phyloP scores from a whole-genome alignment of 805 yeast genomes.

The Middelhovenomyces tepae region DNA sequence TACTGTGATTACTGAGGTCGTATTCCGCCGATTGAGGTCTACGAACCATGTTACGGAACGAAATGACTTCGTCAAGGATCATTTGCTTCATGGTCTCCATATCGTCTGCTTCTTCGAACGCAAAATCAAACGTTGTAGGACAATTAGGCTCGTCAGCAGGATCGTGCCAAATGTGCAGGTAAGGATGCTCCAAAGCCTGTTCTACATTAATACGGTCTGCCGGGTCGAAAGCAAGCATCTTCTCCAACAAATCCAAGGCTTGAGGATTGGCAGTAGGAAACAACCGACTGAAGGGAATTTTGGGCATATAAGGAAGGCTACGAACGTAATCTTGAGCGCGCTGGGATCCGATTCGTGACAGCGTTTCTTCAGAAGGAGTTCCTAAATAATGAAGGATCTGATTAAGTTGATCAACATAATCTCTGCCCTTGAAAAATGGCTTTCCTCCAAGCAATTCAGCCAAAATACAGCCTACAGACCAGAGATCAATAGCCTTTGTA shows the following conservation, averaged over 20 bases:
- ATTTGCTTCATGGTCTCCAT: conserved; percentile 63
- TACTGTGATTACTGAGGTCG: conserved; percentile 9
- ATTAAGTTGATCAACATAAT: conserved; percentile 89
- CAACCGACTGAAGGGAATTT: conserved; percentile 57
- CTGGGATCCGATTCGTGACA: conserved; percentile 65
- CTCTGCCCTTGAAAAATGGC: conserved; percentile 91
- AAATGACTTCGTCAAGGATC: conserved; percentile 71
- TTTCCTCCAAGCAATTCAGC: conserved; percentile 89
- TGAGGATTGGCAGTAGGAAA: conserved; percentile 83
- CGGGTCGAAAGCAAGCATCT: conserved; percentile 84
- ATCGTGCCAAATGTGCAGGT: conserved; percentile 83
- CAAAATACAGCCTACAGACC: conserved; percentile 96
- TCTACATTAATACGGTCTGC: conserved; percentile 74
- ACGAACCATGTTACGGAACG: conserved; percentile 74
- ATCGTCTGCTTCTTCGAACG: conserved; percentile 79
- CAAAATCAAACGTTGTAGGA: conserved; percentile 71
- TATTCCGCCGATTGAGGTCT: conserved; percentile 37
- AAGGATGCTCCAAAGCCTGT: conserved; percentile 84
- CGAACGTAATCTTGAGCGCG: conserved; percentile 90
- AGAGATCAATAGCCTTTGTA: conserved; percentile 91
- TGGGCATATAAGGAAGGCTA: conserved; percentile 73
- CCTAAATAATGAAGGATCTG: conserved; percentile 82
- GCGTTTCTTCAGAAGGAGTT: conserved; percentile 74
- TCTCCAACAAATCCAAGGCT: conserved; percentile 72
- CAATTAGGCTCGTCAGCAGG: conserved; percentile 81